These are phyloP conservation scores for Penicillium janthinellum DNA, from an alignment of 2,329 filamentous ascomycete genomes.

Conservation along the genomic window DNA sequence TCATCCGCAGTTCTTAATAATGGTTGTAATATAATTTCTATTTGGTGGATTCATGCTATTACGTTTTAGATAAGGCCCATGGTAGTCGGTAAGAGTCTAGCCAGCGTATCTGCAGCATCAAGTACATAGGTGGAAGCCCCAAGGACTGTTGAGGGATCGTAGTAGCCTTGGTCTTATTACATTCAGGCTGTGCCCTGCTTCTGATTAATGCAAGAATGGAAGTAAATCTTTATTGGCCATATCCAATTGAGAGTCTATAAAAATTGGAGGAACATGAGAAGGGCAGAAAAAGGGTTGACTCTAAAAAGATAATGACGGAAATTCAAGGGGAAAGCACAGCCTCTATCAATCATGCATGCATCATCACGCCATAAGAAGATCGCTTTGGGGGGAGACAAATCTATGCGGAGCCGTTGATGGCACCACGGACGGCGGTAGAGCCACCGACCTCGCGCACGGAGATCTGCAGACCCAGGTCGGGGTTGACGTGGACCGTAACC, in stretches of 20 bases:
- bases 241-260: constrained; percentile 25
- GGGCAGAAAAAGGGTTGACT: constrained; percentile 19
- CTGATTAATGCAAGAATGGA: constrained; percentile 4
- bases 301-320: constrained; percentile 25
- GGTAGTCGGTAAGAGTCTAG: no score
- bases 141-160: neutral
- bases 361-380: constrained; percentile 31
- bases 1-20: constrained; percentile 8
- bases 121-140: neutral
- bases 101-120: neutral
- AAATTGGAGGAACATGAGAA: constrained; percentile 10
- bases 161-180: neutral
- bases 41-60: neutral
- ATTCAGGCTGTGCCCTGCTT: neutral
- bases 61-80: no score
- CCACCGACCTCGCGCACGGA: constrained; percentile 83
- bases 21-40: constrained; percentile 30
- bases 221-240: constrained; percentile 20
- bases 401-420: constrained; percentile 45
- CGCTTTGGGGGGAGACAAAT: constrained; percentile 15
- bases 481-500: constrained; percentile 84
- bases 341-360: constrained; percentile 34
- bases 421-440: constrained; percentile 78
- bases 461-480: constrained; percentile 76
- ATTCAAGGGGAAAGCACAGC: constrained; percentile 22